Percentiles rank a stretch among this genome's conserved stretches.
Evolutionary conservation across 257 asterid species (phyloP).

Genomic region (Nemophila menziesii): DNA sequence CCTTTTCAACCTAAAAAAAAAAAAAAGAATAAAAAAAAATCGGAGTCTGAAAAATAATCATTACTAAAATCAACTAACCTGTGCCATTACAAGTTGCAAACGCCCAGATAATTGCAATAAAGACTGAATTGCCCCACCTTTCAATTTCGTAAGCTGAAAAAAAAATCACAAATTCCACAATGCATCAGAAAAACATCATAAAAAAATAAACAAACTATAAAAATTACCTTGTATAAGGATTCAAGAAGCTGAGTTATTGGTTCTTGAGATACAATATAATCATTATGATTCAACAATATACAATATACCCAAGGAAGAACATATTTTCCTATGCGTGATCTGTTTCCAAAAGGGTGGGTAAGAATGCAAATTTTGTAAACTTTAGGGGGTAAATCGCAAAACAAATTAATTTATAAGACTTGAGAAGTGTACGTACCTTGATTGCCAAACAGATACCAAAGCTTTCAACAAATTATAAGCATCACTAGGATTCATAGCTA

Average conservation of each 20-base stretch:
- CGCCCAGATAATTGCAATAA: constrained; percentile 79
- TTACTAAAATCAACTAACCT: constrained; percentile 32
- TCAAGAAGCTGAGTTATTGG: constrained; percentile 46
- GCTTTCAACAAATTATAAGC: constrained; percentile 45
- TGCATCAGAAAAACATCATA: too few species aligned
- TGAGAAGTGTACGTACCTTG: constrained; percentile 49
- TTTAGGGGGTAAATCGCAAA: neutral
- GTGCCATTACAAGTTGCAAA: constrained; percentile 75
- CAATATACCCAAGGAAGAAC: constrained; percentile 82
- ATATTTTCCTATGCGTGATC: constrained; percentile 36
- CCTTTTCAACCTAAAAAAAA: constrained; percentile 49
- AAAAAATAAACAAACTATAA: neutral
- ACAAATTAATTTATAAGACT: neutral
- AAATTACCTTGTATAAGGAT: constrained; percentile 61
- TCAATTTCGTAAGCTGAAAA: constrained; percentile 55
- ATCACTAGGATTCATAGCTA: constrained; percentile 49
- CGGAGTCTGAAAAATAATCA: neutral
- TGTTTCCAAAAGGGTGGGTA: constrained; percentile 14
- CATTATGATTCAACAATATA: constrained; percentile 52
- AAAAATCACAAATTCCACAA: neutral
- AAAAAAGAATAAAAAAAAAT: neutral
- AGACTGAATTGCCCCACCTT: constrained; percentile 36
- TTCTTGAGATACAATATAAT: constrained; percentile 48
- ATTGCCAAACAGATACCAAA: constrained; percentile 58
- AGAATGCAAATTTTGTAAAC: neutral